phyloP scores from a whole-genome alignment of 2,329 filamentous ascomycete species.

The Ciborinia camelliae region DNA sequence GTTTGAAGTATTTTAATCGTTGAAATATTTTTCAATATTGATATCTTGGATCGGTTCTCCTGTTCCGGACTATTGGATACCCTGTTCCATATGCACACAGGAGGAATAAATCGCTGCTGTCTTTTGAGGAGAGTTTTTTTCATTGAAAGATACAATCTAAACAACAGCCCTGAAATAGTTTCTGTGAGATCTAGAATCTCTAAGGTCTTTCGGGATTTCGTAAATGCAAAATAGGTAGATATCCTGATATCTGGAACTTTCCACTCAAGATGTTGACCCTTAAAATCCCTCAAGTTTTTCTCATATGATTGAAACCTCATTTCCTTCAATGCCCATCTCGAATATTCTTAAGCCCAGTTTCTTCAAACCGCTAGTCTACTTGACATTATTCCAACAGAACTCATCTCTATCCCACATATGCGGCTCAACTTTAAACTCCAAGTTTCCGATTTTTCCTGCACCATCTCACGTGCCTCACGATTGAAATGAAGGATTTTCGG shows the following conservation, averaged over 20 bases:
- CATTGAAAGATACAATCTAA: not conserved
- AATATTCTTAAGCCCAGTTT: not conserved
- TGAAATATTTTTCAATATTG: too few relatives aligned
- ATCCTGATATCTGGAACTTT: not conserved
- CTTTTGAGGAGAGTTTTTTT: not conserved
- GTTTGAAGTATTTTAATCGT: too few relatives aligned
- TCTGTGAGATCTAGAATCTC: not conserved
- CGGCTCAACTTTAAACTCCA: slow-evolving; percentile 22
- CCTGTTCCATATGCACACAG: too few relatives aligned
- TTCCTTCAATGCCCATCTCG: not conserved
- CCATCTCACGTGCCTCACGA: slow-evolving; percentile 26
- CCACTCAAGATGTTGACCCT: not conserved
- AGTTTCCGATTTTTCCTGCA: slow-evolving; percentile 23
- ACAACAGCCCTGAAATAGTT: not conserved
- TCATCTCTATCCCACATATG: not conserved
- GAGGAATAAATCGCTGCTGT: not conserved
- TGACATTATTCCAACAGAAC: not conserved
- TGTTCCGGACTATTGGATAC: too few relatives aligned
- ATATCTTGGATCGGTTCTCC: too few relatives aligned
- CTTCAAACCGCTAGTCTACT: not conserved
- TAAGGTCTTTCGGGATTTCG: not conserved
- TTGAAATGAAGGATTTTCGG: slow-evolving; percentile 26
- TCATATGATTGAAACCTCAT: not conserved
- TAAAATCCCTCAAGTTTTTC: not conserved
- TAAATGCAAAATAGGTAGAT: not conserved